phyloP scores from a whole-genome alignment of 202 grass and related monocot genomes.

The Musa balbisiana region DNA sequence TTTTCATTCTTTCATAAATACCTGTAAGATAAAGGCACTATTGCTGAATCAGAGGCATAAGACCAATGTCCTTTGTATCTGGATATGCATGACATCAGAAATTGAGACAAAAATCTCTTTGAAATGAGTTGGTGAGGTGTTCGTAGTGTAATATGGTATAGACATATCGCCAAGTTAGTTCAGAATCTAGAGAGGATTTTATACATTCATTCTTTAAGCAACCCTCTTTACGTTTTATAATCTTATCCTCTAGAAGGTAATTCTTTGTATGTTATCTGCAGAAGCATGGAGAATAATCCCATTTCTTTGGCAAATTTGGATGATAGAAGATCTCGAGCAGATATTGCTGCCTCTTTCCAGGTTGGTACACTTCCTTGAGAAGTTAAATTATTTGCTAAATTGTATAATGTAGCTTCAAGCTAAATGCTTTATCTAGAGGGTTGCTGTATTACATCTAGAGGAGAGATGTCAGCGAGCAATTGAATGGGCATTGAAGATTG shows the following conservation, averaged over 20 bases:
- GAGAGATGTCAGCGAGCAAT: conserved; percentile 93
- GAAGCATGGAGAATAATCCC: conserved; percentile 40
- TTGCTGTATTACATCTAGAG: conserved; percentile 98
- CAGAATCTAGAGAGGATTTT: neutral
- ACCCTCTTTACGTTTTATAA: neutral
- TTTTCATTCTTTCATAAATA: no score
- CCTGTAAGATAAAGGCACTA: no score
- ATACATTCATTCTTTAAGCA: neutral
- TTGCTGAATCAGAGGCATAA: no score
- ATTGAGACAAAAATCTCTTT: neutral
- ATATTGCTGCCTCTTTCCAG: conserved; percentile 97
- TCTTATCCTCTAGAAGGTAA: neutral
- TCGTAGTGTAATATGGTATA: neutral
- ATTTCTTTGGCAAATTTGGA: conserved; percentile 58
- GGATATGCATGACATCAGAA: neutral
- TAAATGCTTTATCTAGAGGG: conserved; percentile 36
- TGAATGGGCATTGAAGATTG: conserved; percentile 95
- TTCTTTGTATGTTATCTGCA: conserved; percentile 30
- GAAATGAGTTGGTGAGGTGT: neutral
- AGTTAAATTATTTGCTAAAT: conserved; percentile 24
- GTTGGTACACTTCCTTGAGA: conserved; percentile 28
- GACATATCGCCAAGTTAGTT: neutral
- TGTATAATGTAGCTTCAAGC: neutral
- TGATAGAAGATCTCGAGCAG: conserved; percentile 53
- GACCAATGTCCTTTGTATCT: no score